Evolutionary conservation across 768 basidiomycete genomes (phyloP).

Genomic region (Tylopilus sp.): DNA sequence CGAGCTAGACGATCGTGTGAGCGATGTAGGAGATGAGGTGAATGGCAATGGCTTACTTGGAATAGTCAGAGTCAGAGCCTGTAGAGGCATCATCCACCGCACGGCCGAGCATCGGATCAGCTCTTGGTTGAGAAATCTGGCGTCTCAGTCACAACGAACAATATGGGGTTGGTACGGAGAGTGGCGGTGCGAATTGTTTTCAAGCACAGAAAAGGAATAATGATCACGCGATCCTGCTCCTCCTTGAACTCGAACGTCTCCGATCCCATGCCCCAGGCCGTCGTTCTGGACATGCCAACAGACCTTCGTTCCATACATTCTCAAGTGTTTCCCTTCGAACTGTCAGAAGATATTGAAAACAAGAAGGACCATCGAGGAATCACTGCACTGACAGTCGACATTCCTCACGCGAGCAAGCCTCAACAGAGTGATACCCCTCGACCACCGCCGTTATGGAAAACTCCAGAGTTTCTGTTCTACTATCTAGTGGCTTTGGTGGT

Average conservation of each 20-base stretch:
- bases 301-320: slow-evolving; percentile 24
- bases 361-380: slow-evolving; percentile 28
- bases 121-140: slow-evolving; percentile 10
- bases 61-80: slow-evolving; percentile 94
- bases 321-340: slow-evolving; percentile 12
- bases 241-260: background rate
- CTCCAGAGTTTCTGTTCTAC: slow-evolving; percentile 80
- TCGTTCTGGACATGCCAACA: slow-evolving; percentile 34
- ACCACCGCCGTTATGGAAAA: slow-evolving; percentile 65
- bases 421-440: slow-evolving; percentile 22
- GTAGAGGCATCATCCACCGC: slow-evolving; percentile 85
- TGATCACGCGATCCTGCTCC: slow-evolving; percentile 6
- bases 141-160: no score
- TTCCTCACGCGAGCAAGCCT: slow-evolving; percentile 42
- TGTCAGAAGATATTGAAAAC: slow-evolving; percentile 8
- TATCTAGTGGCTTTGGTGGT: slow-evolving; percentile 54
- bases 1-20: slow-evolving; percentile 24
- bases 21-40: background rate
- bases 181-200: slow-evolving; percentile 19
- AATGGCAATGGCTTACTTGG: slow-evolving; percentile 58
- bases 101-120: slow-evolving; percentile 35
- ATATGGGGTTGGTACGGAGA: background rate
- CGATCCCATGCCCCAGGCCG: slow-evolving; percentile 26
- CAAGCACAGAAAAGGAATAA: slow-evolving; percentile 9
- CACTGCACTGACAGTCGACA: slow-evolving; percentile 51